phyloP scores from a whole-genome alignment of 2,329 filamentous ascomycete species.

The Metarhizium album region DNA sequence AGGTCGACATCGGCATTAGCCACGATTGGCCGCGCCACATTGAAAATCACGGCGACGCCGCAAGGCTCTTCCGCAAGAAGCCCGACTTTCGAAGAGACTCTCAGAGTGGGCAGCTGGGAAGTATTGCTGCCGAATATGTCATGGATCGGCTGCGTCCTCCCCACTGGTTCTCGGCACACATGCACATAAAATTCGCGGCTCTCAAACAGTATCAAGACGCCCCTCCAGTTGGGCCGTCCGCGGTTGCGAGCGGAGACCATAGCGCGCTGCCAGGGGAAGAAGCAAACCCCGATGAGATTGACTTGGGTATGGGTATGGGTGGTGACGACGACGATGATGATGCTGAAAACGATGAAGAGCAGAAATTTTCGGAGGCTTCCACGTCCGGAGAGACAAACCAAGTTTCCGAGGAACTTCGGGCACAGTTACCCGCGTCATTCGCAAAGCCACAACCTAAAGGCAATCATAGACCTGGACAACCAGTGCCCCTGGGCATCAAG shows the following conservation, averaged over 20 bases:
- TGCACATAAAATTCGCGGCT: slow-evolving; percentile 82
- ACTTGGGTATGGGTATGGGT: slow-evolving; percentile 58
- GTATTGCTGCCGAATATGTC: slow-evolving; percentile 64
- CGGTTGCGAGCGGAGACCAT: background rate
- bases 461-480: slow-evolving; percentile 40
- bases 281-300: slow-evolving; percentile 57
- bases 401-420: slow-evolving; percentile 55
- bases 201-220: slow-evolving; percentile 43
- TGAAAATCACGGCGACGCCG: slow-evolving; percentile 64
- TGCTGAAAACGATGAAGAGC: background rate
- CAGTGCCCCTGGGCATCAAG: slow-evolving; percentile 59
- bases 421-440: slow-evolving; percentile 70
- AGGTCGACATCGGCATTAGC: slow-evolving; percentile 83
- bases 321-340: slow-evolving; percentile 28
- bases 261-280: slow-evolving; percentile 7
- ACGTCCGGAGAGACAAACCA: slow-evolving; percentile 11
- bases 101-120: slow-evolving; percentile 64
- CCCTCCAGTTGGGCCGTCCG: background rate
- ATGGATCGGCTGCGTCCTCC: slow-evolving; percentile 71
- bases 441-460: slow-evolving; percentile 27
- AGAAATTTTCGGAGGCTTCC: background rate
- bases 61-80: slow-evolving; percentile 62
- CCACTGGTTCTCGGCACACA: slow-evolving; percentile 88
- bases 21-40: slow-evolving; percentile 91
- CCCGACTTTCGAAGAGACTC: slow-evolving; percentile 67